Evolutionary conservation across 2,329 filamentous ascomycete genomes (phyloP), one percentile per base, ranked within the genome.

Genomic region (Macrophomina pseudophaseolina): DNA sequence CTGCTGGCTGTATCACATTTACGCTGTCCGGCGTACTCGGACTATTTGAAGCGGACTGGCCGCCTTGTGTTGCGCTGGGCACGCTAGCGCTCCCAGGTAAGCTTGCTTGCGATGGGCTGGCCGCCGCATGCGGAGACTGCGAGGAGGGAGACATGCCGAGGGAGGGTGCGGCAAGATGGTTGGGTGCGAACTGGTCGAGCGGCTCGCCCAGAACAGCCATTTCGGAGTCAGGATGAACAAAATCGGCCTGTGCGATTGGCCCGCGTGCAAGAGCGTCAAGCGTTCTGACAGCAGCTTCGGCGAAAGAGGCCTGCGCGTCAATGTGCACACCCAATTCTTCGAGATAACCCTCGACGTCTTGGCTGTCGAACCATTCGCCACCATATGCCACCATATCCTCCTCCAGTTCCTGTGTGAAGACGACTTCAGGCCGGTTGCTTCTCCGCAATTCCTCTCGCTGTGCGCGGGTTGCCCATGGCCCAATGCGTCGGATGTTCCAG

Each of bases 271-370:
- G 23, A 16, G 91, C 77, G 58, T 90, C 64, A 11, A 66, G 54
- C 1, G 64, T 66, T 33, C n/a, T 59, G 44, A 66, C 64, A 32
- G 64, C 84, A 8, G 85, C 85, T 56, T 86, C 84, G 1, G 90
- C 81, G 65, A 86, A 88, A 18, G 90, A 88, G 9, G 85, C 82
- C 9, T 82, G 80, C 0, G 85, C 83, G 9, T 90, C 85, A 62
- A 93, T 87, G 53, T 81, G 75, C 35, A 93, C 85, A 5, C 88
- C 88, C 35, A 86, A 85, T 59, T 86, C 83, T 48, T 84, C 84
- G 2, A 96, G 80, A 73, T 93, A 95, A 12, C 86, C 83, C 76
- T 95, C 90, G 0, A 93, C 88, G 74, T 95, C 92, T 67, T 91
- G 85, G 0, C 88, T 80, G 73, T 95, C 91, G 71, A 91, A 91